Conservation (phyloP, 345 rosid genomes). For the Melastoma malabathricum region DNA sequence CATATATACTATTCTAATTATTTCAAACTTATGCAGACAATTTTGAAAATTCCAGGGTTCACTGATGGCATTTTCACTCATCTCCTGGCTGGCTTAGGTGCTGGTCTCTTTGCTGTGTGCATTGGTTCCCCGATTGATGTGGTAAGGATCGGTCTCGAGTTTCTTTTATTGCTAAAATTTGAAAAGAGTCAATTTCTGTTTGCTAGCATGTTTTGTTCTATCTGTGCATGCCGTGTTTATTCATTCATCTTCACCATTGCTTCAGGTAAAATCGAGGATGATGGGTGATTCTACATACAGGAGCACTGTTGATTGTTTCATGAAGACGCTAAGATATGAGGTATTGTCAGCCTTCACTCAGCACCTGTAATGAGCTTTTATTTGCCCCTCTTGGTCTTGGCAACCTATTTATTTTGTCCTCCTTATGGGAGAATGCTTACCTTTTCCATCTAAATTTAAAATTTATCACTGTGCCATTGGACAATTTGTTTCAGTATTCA, state of each 20-base stretch:
- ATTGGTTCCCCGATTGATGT: slow-evolving; percentile 95
- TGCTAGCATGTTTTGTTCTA: not conserved
- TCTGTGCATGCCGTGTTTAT: too few species aligned
- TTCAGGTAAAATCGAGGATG: slow-evolving; percentile 98
- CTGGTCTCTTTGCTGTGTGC: slow-evolving; percentile 89
- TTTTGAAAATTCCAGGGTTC: slow-evolving; percentile 92
- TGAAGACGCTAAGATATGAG: slow-evolving; percentile 81
- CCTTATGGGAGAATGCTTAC: too few species aligned
- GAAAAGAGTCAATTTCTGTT: too few species aligned
- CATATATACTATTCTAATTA: slow-evolving; percentile 17
- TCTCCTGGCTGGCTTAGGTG: slow-evolving; percentile 81
- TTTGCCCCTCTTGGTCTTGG: too few species aligned
- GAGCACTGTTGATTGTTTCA: slow-evolving; percentile 81
- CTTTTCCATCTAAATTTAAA: too few species aligned
- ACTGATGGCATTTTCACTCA: slow-evolving; percentile 68
- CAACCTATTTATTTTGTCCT: too few species aligned
- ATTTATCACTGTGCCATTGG: too few species aligned
- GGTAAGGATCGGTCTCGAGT: slow-evolving; percentile 28
- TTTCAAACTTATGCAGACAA: slow-evolving; percentile 64
- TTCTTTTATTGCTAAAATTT: too few species aligned
- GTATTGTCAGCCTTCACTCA: slow-evolving; percentile 12
- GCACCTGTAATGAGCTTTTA: too few species aligned
- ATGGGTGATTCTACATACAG: slow-evolving; percentile 92
- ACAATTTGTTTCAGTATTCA: too few species aligned
- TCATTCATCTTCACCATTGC: too few species aligned